Evolutionary conservation across 2,329 filamentous ascomycete species (phyloP).

Genomic region (Pseudocercospora macadamiae): DNA sequence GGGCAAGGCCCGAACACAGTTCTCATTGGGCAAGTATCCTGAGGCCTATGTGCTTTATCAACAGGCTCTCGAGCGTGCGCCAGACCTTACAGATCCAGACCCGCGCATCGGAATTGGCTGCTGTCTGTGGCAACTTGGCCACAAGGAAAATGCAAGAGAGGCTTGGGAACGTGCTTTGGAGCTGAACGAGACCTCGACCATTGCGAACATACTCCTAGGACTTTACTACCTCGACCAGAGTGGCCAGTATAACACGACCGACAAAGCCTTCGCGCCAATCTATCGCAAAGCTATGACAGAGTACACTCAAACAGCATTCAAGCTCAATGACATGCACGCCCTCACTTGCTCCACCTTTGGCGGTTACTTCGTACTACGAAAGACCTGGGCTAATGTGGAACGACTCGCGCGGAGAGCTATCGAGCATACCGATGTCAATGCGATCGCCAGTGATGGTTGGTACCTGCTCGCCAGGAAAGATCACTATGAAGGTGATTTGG

Average conservation of each 20-base stretch:
- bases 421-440: conserved; percentile 92
- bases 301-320: conserved; percentile 92
- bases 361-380: conserved; percentile 83
- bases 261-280: conserved; percentile 78
- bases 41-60: conserved; percentile 87
- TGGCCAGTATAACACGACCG: conserved; percentile 77
- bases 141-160: conserved; percentile 86
- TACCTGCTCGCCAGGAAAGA: conserved; percentile 91
- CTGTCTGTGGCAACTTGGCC: conserved; percentile 95
- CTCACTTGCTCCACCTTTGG: conserved; percentile 90
- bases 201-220: conserved; percentile 86
- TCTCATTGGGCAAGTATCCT: conserved; percentile 81
- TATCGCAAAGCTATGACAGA: conserved; percentile 95
- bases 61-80: conserved; percentile 81
- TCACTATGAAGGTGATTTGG: conserved; percentile 76
- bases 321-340: conserved; percentile 86
- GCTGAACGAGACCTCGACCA: conserved; percentile 80
- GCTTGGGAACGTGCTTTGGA: conserved; percentile 90
- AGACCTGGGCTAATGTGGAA: conserved; percentile 79
- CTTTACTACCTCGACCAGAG: conserved; percentile 88
- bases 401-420: conserved; percentile 89
- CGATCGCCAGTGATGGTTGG: conserved; percentile 96
- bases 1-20: conserved; percentile 84
- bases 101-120: conserved; percentile 94
- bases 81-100: conserved; percentile 86